Percentiles rank a stretch among this genome's conserved stretches.
Evolutionary conservation across 2,329 filamentous ascomycete species (phyloP).

Genomic region (Fusarium nematophilum): DNA sequence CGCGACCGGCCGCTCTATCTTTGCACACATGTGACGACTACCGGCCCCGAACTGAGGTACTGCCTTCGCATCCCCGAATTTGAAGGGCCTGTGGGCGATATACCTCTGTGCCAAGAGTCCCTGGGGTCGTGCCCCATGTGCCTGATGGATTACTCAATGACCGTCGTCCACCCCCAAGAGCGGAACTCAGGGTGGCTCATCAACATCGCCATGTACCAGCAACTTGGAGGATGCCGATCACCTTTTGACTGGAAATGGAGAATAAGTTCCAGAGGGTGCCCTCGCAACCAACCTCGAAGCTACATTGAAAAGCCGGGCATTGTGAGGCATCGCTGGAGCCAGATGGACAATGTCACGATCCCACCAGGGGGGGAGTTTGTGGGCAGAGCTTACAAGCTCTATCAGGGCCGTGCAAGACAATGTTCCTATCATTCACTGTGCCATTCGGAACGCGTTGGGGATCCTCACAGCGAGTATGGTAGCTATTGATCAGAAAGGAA

Average conservation of each 20-base stretch:
- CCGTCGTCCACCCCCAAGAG: not conserved
- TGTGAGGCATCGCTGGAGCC: slow-evolving; percentile 9
- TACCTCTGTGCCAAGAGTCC: slow-evolving; percentile 3
- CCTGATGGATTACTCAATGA: slow-evolving; percentile 18
- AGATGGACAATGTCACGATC: not conserved
- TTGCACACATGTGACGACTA: not conserved
- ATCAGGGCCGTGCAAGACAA: too few species aligned
- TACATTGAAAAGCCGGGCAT: not conserved
- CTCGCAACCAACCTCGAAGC: slow-evolving; percentile 2
- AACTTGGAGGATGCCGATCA: slow-evolving; percentile 9
- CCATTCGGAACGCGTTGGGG: too few species aligned
- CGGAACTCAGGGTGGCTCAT: slow-evolving; percentile 4
- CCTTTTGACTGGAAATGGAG: slow-evolving; percentile 25
- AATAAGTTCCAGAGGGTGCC: accelerated
- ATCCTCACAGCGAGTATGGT: too few species aligned
- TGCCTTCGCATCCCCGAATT: slow-evolving; percentile 1
- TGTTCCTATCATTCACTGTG: too few species aligned
- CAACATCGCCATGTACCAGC: not conserved
- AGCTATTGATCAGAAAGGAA: too few species aligned
- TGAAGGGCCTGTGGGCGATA: not conserved
- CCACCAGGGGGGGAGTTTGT: not conserved
- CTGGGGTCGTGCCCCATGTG: slow-evolving; percentile 11
- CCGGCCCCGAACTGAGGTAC: too few species aligned
- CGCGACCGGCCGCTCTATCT: not conserved
- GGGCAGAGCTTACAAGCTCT: not conserved